These are phyloP conservation scores for Sporisorium reilianum DNA, from an alignment of 1,284 basidiomycete genomes.

Conservation along the genomic window DNA sequence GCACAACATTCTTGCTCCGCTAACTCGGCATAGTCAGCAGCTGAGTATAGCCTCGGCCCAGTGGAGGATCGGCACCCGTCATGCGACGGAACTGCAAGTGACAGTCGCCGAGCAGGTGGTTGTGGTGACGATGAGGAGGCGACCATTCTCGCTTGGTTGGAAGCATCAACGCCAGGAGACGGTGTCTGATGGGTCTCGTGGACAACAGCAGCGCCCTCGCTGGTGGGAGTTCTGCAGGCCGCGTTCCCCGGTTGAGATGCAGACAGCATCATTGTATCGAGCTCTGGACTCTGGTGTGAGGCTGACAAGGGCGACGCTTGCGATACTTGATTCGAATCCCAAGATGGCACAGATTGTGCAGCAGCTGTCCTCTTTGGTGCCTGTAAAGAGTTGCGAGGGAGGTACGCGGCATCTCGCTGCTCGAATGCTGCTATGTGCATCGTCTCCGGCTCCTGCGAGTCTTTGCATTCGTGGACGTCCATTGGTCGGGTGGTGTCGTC, in stretches of 20 bases:
- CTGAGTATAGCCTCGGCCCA: neutral
- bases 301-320: neutral
- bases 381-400: constrained; percentile 4
- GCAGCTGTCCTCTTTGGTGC: neutral
- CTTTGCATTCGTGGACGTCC: neutral
- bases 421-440: constrained; percentile 12
- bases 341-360: neutral
- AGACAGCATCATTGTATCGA: neutral
- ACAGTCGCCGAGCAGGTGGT: neutral
- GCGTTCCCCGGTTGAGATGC: neutral
- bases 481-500: neutral
- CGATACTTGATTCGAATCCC: neutral
- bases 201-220: neutral
- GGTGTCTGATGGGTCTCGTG: neutral
- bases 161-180: neutral
- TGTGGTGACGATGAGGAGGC: neutral
- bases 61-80: no score
- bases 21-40: neutral
- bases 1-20: neutral
- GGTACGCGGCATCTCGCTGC: constrained; percentile 5
- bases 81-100: neutral
- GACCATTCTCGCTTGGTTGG: neutral
- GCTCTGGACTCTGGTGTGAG: neutral
- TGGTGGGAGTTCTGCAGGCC: neutral
- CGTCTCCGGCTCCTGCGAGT: neutral